Conservation (phyloP, 495 filamentous ascomycete genomes). For the Parathielavia hyrcaniae region DNA sequence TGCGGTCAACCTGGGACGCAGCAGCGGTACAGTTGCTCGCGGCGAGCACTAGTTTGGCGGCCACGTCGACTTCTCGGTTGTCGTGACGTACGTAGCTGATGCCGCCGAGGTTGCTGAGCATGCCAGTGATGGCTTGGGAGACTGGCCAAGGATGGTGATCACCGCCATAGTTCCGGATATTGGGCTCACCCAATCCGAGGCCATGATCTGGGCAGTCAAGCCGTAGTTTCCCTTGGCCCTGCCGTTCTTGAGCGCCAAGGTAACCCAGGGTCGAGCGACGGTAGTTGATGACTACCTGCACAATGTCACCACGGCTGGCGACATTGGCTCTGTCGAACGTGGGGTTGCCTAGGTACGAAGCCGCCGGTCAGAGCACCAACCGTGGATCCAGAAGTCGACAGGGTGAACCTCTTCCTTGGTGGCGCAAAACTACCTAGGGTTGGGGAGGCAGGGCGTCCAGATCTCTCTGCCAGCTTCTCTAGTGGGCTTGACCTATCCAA, state of each 20-base stretch:
- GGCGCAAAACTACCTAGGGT: conserved; percentile 21
- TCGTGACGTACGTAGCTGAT: conserved; percentile 40
- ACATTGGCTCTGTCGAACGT: conserved; percentile 45
- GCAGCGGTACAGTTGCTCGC: conserved; percentile 40
- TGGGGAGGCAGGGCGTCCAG: conserved; percentile 48
- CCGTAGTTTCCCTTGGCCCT: conserved; percentile 52
- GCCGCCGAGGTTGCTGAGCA: conserved; percentile 46
- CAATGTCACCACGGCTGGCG: conserved; percentile 49
- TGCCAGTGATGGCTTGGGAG: conserved; percentile 44
- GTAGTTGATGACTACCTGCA: conserved; percentile 61
- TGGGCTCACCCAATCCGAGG: conserved; percentile 62
- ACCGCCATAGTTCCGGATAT: conserved; percentile 56
- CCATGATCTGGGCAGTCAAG: conserved; percentile 50
- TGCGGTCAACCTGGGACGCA: conserved; percentile 41
- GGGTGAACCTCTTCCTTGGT: conserved; percentile 36
- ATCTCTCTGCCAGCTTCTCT: conserved; percentile 39
- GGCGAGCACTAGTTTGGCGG: conserved; percentile 38
- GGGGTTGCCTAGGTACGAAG: conserved; percentile 36
- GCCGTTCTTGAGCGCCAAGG: conserved; percentile 39
- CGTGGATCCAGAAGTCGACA: conserved; percentile 50
- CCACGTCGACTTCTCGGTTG: conserved; percentile 35
- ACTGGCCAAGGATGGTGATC: conserved; percentile 57
- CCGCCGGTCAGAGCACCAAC: conserved; percentile 39
- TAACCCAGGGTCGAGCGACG: conserved; percentile 59
- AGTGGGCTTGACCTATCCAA: too few species aligned